Percentiles rank a stretch among this genome's conserved stretches.
These are phyloP conservation scores for Naganishia liquefaciens DNA, from an alignment of 1,284 basidiomycete species.

Conservation along the genomic window DNA sequence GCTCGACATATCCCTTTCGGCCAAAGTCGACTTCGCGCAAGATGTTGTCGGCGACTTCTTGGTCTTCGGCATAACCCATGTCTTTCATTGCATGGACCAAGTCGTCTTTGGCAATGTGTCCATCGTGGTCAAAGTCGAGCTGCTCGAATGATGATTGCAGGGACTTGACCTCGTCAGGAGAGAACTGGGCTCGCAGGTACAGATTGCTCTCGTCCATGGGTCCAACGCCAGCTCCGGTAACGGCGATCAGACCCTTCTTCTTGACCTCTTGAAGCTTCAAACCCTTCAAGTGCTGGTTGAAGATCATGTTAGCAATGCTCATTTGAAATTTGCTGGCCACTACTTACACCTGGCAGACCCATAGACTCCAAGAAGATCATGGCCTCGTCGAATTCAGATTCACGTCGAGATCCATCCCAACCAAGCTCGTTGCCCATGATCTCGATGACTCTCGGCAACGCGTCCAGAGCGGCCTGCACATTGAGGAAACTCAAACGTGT, in stretches of 20 bases:
- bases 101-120: constrained; percentile 49
- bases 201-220: constrained; percentile 48
- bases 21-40: constrained; percentile 72
- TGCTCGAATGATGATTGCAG: constrained; percentile 63
- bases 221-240: constrained; percentile 34
- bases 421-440: constrained; percentile 85
- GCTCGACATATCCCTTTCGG: constrained; percentile 61
- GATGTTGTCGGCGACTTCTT: constrained; percentile 67
- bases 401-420: constrained; percentile 67
- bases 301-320: too few species aligned
- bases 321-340: constrained; percentile 40
- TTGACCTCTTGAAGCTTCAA: constrained; percentile 49
- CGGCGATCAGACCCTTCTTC: constrained; percentile 37
- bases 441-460: constrained; percentile 82
- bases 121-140: constrained; percentile 53
- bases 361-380: constrained; percentile 72
- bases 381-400: constrained; percentile 64
- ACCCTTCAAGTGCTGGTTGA: constrained; percentile 28
- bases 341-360: constrained; percentile 65
- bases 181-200: constrained; percentile 66
- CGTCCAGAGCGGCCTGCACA: constrained; percentile 78
- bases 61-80: constrained; percentile 46
- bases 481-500: constrained; percentile 92
- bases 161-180: constrained; percentile 66
- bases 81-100: constrained; percentile 49